A percentile compares a stretch with the other conserved stretches of the same genome.
phyloP scores from a whole-genome alignment of 2,329 filamentous ascomycete species.

The Fusarium aywerte region DNA sequence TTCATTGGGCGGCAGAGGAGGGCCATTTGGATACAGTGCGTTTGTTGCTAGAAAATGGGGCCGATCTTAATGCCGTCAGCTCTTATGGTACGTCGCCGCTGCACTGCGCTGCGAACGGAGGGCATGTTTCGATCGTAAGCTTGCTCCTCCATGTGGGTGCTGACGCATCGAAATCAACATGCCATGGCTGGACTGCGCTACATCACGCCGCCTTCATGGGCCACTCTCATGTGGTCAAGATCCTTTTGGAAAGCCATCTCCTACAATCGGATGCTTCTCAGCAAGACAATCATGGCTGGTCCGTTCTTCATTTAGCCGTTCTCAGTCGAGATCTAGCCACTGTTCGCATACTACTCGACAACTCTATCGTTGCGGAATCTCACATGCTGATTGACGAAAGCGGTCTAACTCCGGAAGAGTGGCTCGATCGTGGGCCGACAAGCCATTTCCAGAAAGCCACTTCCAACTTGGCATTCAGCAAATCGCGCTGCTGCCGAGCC shows the following conservation, averaged over 20 bases:
- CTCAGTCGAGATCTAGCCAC: background rate
- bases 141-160: fast-evolving
- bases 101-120: background rate
- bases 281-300: background rate
- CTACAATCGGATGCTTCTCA: background rate
- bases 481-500: background rate
- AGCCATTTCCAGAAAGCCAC: background rate
- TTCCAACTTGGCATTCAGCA: background rate
- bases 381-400: background rate
- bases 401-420: background rate
- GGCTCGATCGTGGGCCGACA: background rate
- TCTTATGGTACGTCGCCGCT: background rate
- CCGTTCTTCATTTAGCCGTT: background rate
- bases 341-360: background rate
- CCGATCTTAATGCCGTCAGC: background rate
- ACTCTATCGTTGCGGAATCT: background rate
- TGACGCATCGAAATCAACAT: fast-evolving
- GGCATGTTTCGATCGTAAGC: background rate
- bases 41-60: fast-evolving
- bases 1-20: background rate
- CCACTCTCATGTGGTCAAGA: background rate
- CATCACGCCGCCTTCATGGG: background rate
- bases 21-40: background rate
- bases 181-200: background rate
- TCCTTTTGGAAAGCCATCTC: background rate